phyloP scores from a whole-genome alignment of 192 early-diverging fungal species.

The Paraglomus brasilianum region DNA sequence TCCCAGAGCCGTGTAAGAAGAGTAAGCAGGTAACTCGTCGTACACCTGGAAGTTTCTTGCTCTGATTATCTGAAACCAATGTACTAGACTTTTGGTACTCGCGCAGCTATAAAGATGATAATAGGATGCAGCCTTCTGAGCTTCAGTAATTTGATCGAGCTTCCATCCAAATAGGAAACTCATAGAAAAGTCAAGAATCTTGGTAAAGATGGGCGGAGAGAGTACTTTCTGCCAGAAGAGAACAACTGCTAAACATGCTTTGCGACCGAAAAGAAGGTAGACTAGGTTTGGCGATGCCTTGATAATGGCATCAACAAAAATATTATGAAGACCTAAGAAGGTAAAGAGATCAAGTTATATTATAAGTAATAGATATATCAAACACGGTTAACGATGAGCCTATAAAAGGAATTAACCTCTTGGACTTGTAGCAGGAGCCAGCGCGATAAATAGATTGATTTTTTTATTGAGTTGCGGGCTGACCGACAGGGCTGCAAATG shows the following conservation, averaged over 20 bases:
- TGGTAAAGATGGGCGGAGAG: constrained; percentile 69
- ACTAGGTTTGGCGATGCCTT: constrained; percentile 84
- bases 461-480: constrained; percentile 77
- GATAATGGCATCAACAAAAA: constrained; percentile 75
- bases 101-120: constrained; percentile 86
- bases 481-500: constrained; percentile 82
- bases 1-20: constrained; percentile 44
- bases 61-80: constrained; percentile 96
- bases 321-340: constrained; percentile 69
- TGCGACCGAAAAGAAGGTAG: constrained; percentile 86
- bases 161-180: constrained; percentile 86
- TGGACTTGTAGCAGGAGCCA: constrained; percentile 90
- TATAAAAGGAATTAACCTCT: constrained; percentile 37
- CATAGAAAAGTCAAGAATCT: constrained; percentile 68
- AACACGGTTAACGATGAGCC: too few species aligned
- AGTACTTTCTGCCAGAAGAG: constrained; percentile 86
- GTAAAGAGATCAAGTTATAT: neutral
- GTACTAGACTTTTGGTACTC: constrained; percentile 89
- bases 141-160: constrained; percentile 60
- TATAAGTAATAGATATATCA: neutral
- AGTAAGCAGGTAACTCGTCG: constrained; percentile 71
- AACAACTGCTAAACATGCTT: constrained; percentile 71
- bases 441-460: constrained; percentile 84
- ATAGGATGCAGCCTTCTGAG: constrained; percentile 77
- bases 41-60: constrained; percentile 89